Conservation (phyloP, 148 eudicot genomes). For the Chenopodium berlandieri region DNA sequence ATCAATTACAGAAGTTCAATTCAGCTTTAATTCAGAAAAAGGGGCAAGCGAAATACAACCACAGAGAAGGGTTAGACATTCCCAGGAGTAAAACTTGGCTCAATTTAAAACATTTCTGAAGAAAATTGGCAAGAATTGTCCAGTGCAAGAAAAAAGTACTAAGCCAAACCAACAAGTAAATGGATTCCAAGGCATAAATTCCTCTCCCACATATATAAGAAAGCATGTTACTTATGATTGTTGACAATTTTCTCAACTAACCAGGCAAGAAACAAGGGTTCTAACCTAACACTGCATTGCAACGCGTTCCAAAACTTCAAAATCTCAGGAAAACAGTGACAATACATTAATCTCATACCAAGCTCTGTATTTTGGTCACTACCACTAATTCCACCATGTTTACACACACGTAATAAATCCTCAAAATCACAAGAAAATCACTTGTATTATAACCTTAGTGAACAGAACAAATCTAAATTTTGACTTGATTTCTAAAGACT, state of each 20-base stretch:
- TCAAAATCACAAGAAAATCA: neutral
- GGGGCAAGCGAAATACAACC: too few species aligned
- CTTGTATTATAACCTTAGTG: neutral
- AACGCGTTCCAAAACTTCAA: neutral
- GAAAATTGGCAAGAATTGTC: neutral
- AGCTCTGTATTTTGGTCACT: neutral
- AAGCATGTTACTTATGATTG: neutral
- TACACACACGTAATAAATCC: neutral
- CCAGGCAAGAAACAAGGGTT: neutral
- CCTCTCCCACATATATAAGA: neutral
- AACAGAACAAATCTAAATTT: neutral
- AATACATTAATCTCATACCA: neutral
- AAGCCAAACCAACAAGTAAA: neutral
- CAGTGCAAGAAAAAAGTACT: neutral
- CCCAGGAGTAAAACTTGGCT: neutral
- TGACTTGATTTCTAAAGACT: neutral
- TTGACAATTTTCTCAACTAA: constrained; percentile 14
- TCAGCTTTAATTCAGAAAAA: too few species aligned
- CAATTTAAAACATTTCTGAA: neutral
- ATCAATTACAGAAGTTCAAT: neutral
- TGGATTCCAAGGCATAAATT: neutral
- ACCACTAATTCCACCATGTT: neutral
- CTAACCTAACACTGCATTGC: neutral
- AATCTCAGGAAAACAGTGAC: neutral
- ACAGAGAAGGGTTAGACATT: neutral